phyloP scores from a whole-genome alignment of 805 yeast species.

The Suhomyces pyralidae region DNA sequence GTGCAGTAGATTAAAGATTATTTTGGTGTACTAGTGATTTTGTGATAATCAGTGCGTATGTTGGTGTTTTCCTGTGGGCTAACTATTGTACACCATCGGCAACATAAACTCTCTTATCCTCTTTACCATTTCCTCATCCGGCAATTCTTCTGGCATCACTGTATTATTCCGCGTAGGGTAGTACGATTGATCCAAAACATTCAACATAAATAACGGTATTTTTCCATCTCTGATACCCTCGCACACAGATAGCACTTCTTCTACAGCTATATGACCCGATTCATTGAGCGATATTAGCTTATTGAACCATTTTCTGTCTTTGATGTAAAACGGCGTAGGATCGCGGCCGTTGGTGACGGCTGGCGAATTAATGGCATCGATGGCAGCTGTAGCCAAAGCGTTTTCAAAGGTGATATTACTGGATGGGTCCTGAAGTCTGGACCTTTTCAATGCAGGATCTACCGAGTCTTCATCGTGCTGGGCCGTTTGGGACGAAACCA shows the following conservation, averaged over 20 bases:
- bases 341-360: conserved; percentile 21
- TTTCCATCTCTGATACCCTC: conserved; percentile 39
- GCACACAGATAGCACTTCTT: conserved; percentile 31
- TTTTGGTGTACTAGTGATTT: too few relatives aligned
- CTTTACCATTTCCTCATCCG: conserved; percentile 30
- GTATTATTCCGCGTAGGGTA: conserved; percentile 19
- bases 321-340: conserved; percentile 26
- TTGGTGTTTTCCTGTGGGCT: background rate
- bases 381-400: conserved; percentile 28
- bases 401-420: conserved; percentile 17
- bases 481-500: conserved; percentile 2
- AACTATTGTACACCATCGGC: conserved; percentile 29
- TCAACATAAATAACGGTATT: conserved; percentile 35
- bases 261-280: conserved; percentile 21
- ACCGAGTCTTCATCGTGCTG: conserved; percentile 23
- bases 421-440: conserved; percentile 14
- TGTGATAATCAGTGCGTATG: too few relatives aligned
- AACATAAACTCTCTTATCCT: conserved; percentile 33
- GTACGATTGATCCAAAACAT: conserved; percentile 30
- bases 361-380: conserved; percentile 31
- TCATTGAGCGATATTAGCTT: conserved; percentile 29
- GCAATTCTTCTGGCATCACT: conserved; percentile 14
- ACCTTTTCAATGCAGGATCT: conserved; percentile 27
- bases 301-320: conserved; percentile 38
- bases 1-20: too few relatives aligned